Evolutionary conservation across 495 filamentous ascomycete genomes (phyloP).

Genomic region (Delitschia confertaspora): DNA sequence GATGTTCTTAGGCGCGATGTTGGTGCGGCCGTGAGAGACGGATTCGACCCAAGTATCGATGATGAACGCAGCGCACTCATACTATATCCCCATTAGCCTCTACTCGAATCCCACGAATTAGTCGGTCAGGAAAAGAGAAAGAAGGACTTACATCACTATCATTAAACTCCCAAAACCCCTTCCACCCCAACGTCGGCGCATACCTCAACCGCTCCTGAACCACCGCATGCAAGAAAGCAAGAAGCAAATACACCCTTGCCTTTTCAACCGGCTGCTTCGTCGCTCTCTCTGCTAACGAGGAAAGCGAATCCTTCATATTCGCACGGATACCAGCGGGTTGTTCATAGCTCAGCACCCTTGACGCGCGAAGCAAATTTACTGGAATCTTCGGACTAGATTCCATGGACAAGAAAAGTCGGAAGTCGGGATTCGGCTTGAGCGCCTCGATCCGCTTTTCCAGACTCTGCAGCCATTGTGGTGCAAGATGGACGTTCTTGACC

Average conservation of each 20-base stretch:
- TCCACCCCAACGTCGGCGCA: slow-evolving; percentile 91
- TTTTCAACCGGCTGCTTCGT: slow-evolving; percentile 83
- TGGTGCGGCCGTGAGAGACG: slow-evolving; percentile 72
- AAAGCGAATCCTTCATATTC: slow-evolving; percentile 97
- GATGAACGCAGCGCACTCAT: slow-evolving; percentile 92
- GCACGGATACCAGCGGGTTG: slow-evolving; percentile 93
- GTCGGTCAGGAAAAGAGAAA: background rate
- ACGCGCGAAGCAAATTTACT: slow-evolving; percentile 88
- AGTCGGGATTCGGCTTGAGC: slow-evolving; percentile 87
- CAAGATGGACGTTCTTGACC: slow-evolving; percentile 97
- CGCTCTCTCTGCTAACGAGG: slow-evolving; percentile 66
- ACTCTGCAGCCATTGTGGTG: slow-evolving; percentile 90
- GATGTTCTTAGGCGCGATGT: slow-evolving; percentile 84
- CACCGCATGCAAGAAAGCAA: slow-evolving; percentile 93
- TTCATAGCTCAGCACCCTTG: slow-evolving; percentile 93
- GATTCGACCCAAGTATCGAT: slow-evolving; percentile 91
- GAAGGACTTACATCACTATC: slow-evolving; percentile 82
- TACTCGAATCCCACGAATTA: slow-evolving; percentile 3
- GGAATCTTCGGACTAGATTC: slow-evolving; percentile 95
- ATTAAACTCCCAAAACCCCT: slow-evolving; percentile 99
- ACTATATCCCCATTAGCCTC: slow-evolving; percentile 49
- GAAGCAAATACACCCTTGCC: slow-evolving; percentile 77
- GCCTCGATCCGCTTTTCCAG: slow-evolving; percentile 94
- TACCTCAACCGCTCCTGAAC: slow-evolving; percentile 94
- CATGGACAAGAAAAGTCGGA: slow-evolving; percentile 96